These are phyloP conservation scores for Amanita rubescens DNA, from an alignment of 768 basidiomycete species.

Conservation along the genomic window DNA sequence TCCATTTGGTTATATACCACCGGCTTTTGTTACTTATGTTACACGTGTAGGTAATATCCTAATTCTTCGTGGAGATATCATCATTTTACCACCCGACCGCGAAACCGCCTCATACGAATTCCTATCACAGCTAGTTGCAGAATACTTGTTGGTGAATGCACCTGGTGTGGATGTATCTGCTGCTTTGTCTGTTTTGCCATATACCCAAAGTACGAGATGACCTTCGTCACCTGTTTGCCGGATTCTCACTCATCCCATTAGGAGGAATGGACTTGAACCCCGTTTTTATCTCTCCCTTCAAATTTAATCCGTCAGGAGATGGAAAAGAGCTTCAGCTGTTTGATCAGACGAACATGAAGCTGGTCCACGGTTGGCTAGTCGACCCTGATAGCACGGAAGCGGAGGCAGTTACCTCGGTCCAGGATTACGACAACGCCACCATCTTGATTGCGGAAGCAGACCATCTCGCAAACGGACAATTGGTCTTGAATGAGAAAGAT, in stretches of 20 bases:
- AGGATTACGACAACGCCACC: constrained; percentile 71
- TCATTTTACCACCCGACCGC: constrained; percentile 60
- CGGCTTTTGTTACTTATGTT: neutral
- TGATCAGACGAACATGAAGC: constrained; percentile 67
- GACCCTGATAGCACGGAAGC: constrained; percentile 61
- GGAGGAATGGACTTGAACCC: constrained; percentile 91
- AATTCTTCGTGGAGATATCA: constrained; percentile 75
- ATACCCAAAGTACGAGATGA: constrained; percentile 58
- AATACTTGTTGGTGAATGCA: constrained; percentile 61
- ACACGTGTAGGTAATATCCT: constrained; percentile 69
- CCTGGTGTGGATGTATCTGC: constrained; percentile 59
- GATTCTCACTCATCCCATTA: constrained; percentile 18
- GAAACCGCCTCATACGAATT: constrained; percentile 76
- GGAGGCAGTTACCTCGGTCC: constrained; percentile 37
- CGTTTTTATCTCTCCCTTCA: constrained; percentile 59
- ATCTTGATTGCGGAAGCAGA: constrained; percentile 76
- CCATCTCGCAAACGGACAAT: constrained; percentile 54
- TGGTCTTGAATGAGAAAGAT: constrained; percentile 39
- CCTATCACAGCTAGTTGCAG: constrained; percentile 76
- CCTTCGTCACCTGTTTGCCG: neutral
- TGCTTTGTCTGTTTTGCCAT: constrained; percentile 69
- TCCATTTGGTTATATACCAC: neutral
- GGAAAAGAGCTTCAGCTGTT: constrained; percentile 83
- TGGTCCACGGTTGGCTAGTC: constrained; percentile 90
- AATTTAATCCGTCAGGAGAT: constrained; percentile 58